These are phyloP conservation scores for Penicillium italicum DNA, from an alignment of 2,329 filamentous ascomycete genomes.

Conservation along the genomic window DNA sequence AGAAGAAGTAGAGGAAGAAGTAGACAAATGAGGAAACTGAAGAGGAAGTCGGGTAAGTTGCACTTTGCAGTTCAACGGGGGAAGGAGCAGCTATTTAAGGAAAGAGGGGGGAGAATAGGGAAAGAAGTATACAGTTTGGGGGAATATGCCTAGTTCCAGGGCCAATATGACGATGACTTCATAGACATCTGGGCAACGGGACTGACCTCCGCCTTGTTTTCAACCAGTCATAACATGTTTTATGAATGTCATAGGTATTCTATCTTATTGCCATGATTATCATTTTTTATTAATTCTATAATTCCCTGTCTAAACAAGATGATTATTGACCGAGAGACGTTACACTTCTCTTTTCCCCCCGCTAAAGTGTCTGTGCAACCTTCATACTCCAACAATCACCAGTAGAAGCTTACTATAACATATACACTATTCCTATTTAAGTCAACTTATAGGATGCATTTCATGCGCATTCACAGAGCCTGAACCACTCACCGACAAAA, in stretches of 20 bases:
- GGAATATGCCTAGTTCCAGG: neutral
- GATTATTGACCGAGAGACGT: neutral
- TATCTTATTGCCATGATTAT: neutral
- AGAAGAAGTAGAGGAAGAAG: neutral
- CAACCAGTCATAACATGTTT: neutral
- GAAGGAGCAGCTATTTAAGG: slow-evolving; percentile 6
- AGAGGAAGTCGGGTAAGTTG: neutral
- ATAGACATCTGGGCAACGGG: slow-evolving; percentile 19
- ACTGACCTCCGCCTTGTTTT: slow-evolving; percentile 24
- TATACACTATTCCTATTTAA: neutral
- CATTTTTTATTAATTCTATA: neutral
- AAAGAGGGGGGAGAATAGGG: neutral
- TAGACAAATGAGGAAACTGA: neutral
- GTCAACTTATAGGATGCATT: neutral
- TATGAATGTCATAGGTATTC: too few species aligned
- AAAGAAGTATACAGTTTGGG: neutral
- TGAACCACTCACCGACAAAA: slow-evolving; percentile 13
- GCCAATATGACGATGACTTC: slow-evolving; percentile 20
- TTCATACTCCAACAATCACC: neutral
- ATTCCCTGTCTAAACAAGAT: neutral
- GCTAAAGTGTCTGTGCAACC: neutral
- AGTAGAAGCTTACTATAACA: neutral
- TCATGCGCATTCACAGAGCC: neutral
- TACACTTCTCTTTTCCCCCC: neutral
- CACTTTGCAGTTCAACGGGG: neutral